Base-by-base conservation (phyloP, 2,329 filamentous ascomycete genomes). In the Fusarium sp. region DNA sequence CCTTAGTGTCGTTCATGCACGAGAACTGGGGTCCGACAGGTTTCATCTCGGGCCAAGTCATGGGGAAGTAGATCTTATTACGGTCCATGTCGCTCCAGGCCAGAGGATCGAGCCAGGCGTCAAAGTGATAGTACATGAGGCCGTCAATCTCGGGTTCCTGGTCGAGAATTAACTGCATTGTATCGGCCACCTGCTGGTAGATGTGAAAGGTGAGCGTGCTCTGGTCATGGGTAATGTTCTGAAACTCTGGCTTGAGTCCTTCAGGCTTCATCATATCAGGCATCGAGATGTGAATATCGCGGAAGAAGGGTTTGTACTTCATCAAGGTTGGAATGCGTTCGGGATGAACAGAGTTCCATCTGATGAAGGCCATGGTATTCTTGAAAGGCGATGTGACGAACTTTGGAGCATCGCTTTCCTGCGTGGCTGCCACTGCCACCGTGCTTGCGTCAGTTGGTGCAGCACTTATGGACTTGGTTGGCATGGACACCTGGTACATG, bases 231-330 rank as follows among this genome's bases (percentile, higher is more conserved):
- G 55, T 58, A 2, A 58, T 32, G 30, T 58, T 58, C 20, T 58
- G 55, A 8, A 14, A 58, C 1, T 58, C 55, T 5, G 41, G 41
- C 8, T 32, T 28, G 18, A 22, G 17, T 0, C 55, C 30, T 28
- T 58, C 55, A 2, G 3, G 13, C 14, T 58, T 58, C 55, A 58
- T 58, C 30, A 58, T 47, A 5, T 36, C 39, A 3, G 55, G 55
- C 41, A 58, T 58, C 13, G 55, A 58, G 11, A 58, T 36, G 41
- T 58, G 55, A 32, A 58, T 47, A n/a, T 58, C 41, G n/a, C 39
- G 55, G 41, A 58, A 58, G 30, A 58, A 58, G 20, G 55, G 55
- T 4, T 48, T 36, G 30, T 58, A 58, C 30, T 58, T 58, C 55
- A 58, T 58, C 14, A 58, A 1, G 0, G 30, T 36, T 28, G 55